phyloP scores from a whole-genome alignment of 2,329 filamentous ascomycete species.

The Huntiella omanensis region DNA sequence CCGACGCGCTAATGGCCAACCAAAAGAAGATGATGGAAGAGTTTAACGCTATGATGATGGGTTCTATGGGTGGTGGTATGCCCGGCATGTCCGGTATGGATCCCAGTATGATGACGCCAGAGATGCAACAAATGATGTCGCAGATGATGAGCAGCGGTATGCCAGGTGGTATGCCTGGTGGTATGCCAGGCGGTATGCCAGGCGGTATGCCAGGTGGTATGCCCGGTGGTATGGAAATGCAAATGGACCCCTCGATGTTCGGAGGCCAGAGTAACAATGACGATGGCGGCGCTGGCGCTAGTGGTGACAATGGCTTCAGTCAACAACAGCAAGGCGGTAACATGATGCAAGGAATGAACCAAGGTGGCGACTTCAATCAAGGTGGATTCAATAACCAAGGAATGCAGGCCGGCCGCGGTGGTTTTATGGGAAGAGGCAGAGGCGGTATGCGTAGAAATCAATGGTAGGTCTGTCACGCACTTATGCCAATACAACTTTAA shows the following conservation, averaged over 20 bases:
- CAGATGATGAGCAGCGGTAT: conserved; percentile 35
- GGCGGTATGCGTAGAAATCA: conserved; percentile 10
- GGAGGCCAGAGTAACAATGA: conserved; percentile 27
- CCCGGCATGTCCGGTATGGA: conserved; percentile 28
- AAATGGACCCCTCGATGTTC: conserved; percentile 43
- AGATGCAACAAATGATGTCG: conserved; percentile 53
- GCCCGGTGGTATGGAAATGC: conserved; percentile 38
- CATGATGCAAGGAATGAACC: conserved; percentile 2
- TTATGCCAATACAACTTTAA: neutral
- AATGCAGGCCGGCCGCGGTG: conserved; percentile 3
- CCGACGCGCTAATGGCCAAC: conserved; percentile 40
- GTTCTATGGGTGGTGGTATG: conserved; percentile 23
- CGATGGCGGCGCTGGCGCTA: conserved; percentile 12
- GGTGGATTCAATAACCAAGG: conserved; percentile 5
- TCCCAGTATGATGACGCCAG: conserved; percentile 33
- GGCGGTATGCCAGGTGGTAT: conserved; percentile 5
- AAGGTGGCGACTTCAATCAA: conserved; percentile 4
- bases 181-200: conserved; percentile 28
- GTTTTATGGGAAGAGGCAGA: conserved; percentile 8
- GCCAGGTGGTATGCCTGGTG: conserved; percentile 17
- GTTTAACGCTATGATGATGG: conserved; percentile 49
- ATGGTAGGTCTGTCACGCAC: neutral
- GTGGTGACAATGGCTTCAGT: neutral
- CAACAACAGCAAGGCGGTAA: conserved; percentile 9
- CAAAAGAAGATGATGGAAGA: conserved; percentile 67